Conservation (phyloP, 1,284 basidiomycete species). For the Phylloboletellus chloephorus region DNA sequence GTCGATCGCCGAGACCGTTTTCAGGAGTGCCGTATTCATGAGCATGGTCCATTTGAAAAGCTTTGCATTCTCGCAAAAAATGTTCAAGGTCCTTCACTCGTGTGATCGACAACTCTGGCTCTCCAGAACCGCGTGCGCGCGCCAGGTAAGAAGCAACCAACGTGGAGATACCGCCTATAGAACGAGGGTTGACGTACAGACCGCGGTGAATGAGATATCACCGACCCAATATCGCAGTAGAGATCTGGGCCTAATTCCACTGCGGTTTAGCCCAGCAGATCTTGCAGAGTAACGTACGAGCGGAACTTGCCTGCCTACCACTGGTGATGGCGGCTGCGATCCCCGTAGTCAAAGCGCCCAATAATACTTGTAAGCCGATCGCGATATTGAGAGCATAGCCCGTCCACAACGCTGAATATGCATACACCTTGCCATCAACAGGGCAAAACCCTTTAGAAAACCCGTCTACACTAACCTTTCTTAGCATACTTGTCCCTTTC, state of each 20-base stretch:
- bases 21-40: constrained; percentile 27
- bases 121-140: constrained; percentile 57
- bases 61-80: constrained; percentile 54
- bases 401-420: constrained; percentile 39
- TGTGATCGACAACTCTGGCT: constrained; percentile 54
- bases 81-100: constrained; percentile 56
- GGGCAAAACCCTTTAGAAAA: neutral
- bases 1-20: constrained; percentile 8
- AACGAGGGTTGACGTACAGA: neutral
- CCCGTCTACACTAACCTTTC: constrained; percentile 27
- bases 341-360: constrained; percentile 65
- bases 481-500: constrained; percentile 39
- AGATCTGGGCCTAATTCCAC: constrained; percentile 20
- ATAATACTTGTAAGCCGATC: constrained; percentile 52
- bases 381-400: constrained; percentile 50
- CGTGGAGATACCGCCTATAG: constrained; percentile 56
- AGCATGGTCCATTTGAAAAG: constrained; percentile 55
- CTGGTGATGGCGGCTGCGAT: constrained; percentile 45
- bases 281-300: neutral
- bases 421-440: constrained; percentile 7
- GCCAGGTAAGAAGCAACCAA: constrained; percentile 67
- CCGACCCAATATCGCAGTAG: constrained; percentile 26
- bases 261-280: neutral
- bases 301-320: constrained; percentile 33
- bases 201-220: neutral